phyloP scores from a whole-genome alignment of 106 monocot genomes.

The Dioscorea dumetorum region DNA sequence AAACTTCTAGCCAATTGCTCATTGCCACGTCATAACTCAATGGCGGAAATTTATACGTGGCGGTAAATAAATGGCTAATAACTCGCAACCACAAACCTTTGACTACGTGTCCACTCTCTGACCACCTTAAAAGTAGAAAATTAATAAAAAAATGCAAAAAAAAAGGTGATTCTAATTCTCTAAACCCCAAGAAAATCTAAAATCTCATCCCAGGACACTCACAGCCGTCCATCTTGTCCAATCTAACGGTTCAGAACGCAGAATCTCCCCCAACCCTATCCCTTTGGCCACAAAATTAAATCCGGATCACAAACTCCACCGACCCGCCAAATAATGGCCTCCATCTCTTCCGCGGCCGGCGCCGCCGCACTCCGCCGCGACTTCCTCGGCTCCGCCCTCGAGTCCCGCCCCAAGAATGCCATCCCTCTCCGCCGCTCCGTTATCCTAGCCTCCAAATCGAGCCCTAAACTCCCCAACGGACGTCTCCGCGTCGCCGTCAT shows the following conservation, averaged over 20 bases:
- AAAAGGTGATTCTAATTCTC: too few relatives aligned
- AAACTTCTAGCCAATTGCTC: too few relatives aligned
- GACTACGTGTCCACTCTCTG: not conserved
- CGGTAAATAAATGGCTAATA: not conserved
- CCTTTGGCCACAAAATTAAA: slow-evolving; percentile 2
- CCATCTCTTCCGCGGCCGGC: slow-evolving; percentile 32
- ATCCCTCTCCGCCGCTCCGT: not conserved
- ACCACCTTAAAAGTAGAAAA: not conserved
- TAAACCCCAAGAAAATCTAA: slow-evolving; percentile 16
- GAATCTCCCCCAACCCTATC: slow-evolving; percentile 21
- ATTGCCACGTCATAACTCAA: too few relatives aligned
- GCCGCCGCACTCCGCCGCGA: slow-evolving; percentile 15
- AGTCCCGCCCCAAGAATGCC: not conserved
- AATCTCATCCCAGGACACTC: slow-evolving; percentile 40
- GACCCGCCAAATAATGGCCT: slow-evolving; percentile 20
- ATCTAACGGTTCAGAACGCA: slow-evolving; percentile 13
- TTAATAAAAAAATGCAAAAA: not conserved
- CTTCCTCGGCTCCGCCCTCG: not conserved
- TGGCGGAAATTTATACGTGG: not conserved
- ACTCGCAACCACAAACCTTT: not conserved
- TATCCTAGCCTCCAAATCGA: slow-evolving; percentile 44
- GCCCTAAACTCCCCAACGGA: slow-evolving; percentile 50
- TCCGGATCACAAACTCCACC: not conserved
- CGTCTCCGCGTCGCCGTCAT: slow-evolving; percentile 74
- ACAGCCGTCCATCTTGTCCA: slow-evolving; percentile 7